Base-by-base conservation (phyloP, 495 filamentous ascomycete genomes). In the Trichoderma reesei region DNA sequence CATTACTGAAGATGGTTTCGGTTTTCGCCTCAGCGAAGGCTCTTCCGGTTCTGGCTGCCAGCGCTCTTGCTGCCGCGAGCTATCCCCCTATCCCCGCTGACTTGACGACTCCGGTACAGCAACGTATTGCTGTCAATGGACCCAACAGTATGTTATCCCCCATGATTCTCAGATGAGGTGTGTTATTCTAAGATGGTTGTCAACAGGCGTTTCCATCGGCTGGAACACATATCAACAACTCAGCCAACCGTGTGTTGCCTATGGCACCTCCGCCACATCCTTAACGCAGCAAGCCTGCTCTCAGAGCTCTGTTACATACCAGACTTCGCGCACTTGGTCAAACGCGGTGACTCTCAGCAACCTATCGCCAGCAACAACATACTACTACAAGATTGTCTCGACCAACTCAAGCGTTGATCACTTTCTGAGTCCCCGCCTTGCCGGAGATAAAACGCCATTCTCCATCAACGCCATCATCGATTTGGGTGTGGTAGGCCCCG, bases 81-180 rank as follows among this genome's bases (percentile, higher is more conserved):
- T 84, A 80, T 69, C 83, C 83, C 20, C 38, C 78, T 9, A 76
- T 78, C n/a, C 83, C 83, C 5, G 61, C 65, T 16, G 83, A 86
- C 68, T 63, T 79, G 71, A 82, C 82, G 10, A 86, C 83, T 2
- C 83, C 83, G 1, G 71, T 77, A 13, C 83, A 85, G 69, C 83
- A 84, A 67, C 81, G 83, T 5, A 70, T 86, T 63, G 79, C 82
- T 41, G 76, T 85, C n/a, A 80, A 80, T 62, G 80, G 80, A 7
- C 77, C 81, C 0, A 80, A 79, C 65, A 69, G 83, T 85, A 67
- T 76, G 77, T 71, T 33, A 6, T 3, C 54, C 64, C 61, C 7
- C n/a, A 46, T 60, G 63, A 48, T 65, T 44, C 36, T 59, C 8
- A 8, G 3, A 51, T 18, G 16, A 51, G 16, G 14, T 2, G 44